Conservation (phyloP, 75 land plant species). For the Ceratopteris richardii region DNA sequence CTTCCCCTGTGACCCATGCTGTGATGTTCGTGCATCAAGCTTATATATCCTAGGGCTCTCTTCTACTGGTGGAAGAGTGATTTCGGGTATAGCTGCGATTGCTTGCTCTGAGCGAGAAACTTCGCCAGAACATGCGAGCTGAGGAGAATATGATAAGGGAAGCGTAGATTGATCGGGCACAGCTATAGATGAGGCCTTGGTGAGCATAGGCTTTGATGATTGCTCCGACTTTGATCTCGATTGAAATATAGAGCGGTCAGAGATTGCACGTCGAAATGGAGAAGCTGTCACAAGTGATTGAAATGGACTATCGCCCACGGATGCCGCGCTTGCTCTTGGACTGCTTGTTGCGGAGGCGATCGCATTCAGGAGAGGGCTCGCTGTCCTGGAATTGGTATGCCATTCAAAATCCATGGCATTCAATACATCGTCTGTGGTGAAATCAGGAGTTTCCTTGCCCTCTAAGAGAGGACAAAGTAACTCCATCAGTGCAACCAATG, state of each 20-base stretch:
- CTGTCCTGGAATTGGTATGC: constrained; percentile 1
- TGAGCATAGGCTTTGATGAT: no score
- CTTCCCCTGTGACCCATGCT: no score
- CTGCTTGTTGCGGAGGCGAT: constrained; percentile 1
- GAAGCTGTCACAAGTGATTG: background rate
- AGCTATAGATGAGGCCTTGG: no score
- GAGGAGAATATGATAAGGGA: no score
- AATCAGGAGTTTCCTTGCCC: constrained; percentile 7
- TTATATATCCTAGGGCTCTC: no score
- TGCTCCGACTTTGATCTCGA: no score
- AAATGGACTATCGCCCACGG: background rate
- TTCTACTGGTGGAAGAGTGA: no score
- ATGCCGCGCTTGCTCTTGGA: background rate
- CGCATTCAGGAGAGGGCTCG: constrained; percentile 6
- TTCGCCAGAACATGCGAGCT: no score
- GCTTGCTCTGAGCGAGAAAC: no score
- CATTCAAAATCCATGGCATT: constrained; percentile 15
- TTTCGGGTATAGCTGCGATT: no score
- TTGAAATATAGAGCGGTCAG: background rate
- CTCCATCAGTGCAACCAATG: constrained; percentile 8
- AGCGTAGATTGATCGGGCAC: no score
- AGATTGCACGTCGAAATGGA: background rate
- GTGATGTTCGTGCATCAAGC: no score
- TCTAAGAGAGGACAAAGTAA: constrained; percentile 9
- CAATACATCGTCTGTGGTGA: constrained; percentile 18